Percentiles rank a stretch among this genome's conserved stretches.
phyloP scores from a whole-genome alignment of 371 early-diverging fungal species.

The Mortierella sp. region DNA sequence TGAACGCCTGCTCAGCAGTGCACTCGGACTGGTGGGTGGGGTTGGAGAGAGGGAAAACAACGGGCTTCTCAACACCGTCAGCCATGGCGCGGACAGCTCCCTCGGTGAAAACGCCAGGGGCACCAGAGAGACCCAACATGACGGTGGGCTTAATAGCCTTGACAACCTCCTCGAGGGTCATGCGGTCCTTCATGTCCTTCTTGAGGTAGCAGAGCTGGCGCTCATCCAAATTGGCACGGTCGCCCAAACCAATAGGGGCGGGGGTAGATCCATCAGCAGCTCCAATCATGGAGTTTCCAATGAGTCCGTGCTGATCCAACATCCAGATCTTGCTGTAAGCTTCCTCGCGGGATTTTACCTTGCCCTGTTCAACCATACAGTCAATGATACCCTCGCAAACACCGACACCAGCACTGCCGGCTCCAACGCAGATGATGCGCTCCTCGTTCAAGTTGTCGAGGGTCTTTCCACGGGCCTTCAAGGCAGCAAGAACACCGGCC shows the following conservation, averaged over 20 bases:
- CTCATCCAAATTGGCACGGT: conserved; percentile 65
- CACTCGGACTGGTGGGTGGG: conserved; percentile 78
- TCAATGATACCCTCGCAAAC: conserved; percentile 77
- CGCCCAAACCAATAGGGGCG: conserved; percentile 50
- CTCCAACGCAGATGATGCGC: conserved; percentile 75
- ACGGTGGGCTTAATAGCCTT: conserved; percentile 74
- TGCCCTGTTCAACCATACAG: conserved; percentile 73
- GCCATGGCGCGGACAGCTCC: conserved; percentile 71
- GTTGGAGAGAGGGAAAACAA: conserved; percentile 76
- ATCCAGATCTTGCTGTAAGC: conserved; percentile 71
- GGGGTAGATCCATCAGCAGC: conserved; percentile 17
- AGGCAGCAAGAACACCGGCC: conserved; percentile 73
- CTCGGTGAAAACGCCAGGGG: conserved; percentile 72
- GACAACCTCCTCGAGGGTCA: conserved; percentile 69
- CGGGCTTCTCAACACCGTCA: conserved; percentile 68
- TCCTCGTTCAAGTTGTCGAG: conserved; percentile 58
- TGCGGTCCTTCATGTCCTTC: conserved; percentile 65
- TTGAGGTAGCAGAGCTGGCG: conserved; percentile 70
- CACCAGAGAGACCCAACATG: conserved; percentile 73
- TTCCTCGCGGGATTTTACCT: conserved; percentile 70
- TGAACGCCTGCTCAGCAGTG: conserved; percentile 73
- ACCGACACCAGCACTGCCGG: conserved; percentile 81
- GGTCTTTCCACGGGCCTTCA: conserved; percentile 68
- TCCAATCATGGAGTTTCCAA: conserved; percentile 42
- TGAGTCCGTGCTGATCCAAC: conserved; percentile 68